Base-by-base conservation (phyloP, 2,329 filamentous ascomycete genomes). In the Graphilbum sp. region DNA sequence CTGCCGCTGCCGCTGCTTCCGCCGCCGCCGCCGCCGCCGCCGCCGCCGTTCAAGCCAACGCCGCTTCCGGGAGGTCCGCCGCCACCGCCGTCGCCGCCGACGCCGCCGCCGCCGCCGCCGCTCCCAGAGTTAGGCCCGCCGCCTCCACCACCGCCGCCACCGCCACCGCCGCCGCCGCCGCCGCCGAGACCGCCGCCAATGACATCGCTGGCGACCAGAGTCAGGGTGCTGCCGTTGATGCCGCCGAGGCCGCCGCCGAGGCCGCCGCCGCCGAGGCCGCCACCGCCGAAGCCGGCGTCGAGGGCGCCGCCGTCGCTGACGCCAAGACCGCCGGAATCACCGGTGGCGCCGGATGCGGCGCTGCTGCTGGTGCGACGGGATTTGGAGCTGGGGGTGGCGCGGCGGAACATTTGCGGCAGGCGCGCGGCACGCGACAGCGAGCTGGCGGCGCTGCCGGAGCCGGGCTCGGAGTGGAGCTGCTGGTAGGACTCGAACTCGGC, bases 401-500 rank as follows among this genome's bases (percentile, higher is more conserved):
- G 69, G 46, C 81, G 80, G 56, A 87, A 86, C 79, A 87, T 86
- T 51, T 83, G 79, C 2, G 81, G 81, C 33, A 96, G 72, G 16
- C 84, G 73, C 5, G 81, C 84, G 46, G 46, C 45, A 23, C 86
- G 72, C 15, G 78, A 78, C 13, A 94, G 66, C 3, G 77, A 79
- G 35, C 72, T 74, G 1, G 75, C 67, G 15, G 72, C 69, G 41
- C 69, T 66, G 34, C 42, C 31, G 30, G 38, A 34, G 31, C 82
- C 82, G 41, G 82, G 81, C 32, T 87, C 77, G 16, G 81, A 75
- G 57, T 93, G 85, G 4, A 90, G 72, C 52, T 81, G 75, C 56
- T 94, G 87, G 60, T 92, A 98, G 36, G 85, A 75, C 50, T 98
- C 90, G 57, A 94, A 98, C 59, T 98, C 90, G 47, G 77, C 62